Conservation (phyloP, 495 filamentous ascomycete genomes). For the Penicillium canescens region DNA sequence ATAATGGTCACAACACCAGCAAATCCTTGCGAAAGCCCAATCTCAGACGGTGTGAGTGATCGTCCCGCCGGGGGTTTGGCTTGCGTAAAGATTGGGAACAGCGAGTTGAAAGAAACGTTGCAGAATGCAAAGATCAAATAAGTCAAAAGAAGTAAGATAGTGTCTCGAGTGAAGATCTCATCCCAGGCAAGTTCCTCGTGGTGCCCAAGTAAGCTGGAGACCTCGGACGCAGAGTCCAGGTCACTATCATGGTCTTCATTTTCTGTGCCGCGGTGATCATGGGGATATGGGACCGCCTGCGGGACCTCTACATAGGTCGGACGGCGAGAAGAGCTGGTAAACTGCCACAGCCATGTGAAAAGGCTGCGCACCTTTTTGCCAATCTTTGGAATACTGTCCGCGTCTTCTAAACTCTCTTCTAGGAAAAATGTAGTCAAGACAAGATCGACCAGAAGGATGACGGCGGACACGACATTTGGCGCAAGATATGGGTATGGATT, state of each 20-base stretch:
- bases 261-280: slow-evolving; percentile 26
- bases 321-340: slow-evolving; percentile 54
- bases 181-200: slow-evolving; percentile 43
- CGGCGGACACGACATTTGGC: slow-evolving; percentile 77
- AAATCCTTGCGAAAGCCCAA: slow-evolving; percentile 84
- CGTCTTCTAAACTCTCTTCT: slow-evolving; percentile 84
- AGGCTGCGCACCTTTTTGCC: slow-evolving; percentile 57
- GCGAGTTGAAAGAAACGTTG: slow-evolving; percentile 85
- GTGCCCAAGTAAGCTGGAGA: slow-evolving; percentile 33
- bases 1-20: slow-evolving; percentile 81
- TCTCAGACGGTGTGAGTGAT: slow-evolving; percentile 70
- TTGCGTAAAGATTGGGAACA: slow-evolving; percentile 90
- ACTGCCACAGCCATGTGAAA: slow-evolving; percentile 75
- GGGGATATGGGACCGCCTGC: slow-evolving; percentile 16
- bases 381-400: slow-evolving; percentile 61
- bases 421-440: slow-evolving; percentile 73
- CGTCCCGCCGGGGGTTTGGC: slow-evolving; percentile 73
- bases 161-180: slow-evolving; percentile 73
- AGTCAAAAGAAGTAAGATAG: slow-evolving; percentile 73
- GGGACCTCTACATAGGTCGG: slow-evolving; percentile 59
- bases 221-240: slow-evolving; percentile 44
- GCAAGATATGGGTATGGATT: slow-evolving; percentile 78
- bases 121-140: slow-evolving; percentile 87
- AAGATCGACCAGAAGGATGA: slow-evolving; percentile 70
- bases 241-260: slow-evolving; percentile 41